A percentile compares a stretch with the other conserved stretches of the same genome.
Conservation (phyloP, 2,329 filamentous ascomycete genomes). For the Alternaria longipes region DNA sequence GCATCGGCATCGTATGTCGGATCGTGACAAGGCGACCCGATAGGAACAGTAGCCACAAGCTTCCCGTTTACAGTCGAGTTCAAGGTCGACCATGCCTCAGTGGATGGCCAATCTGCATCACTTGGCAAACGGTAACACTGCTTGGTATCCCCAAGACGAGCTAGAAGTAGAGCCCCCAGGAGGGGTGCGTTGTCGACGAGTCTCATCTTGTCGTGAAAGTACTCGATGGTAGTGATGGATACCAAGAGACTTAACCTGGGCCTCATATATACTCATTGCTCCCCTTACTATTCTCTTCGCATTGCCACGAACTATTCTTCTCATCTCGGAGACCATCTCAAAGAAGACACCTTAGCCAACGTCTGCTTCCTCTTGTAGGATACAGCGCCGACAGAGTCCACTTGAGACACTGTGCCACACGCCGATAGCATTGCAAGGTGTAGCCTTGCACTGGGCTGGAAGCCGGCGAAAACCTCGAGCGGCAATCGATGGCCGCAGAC, state of each 20-base stretch:
- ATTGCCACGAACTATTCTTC: constrained; percentile 6
- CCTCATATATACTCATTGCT: constrained; percentile 13
- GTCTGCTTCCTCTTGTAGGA: constrained; percentile 6
- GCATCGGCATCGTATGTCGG: constrained; percentile 26
- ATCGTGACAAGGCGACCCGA: constrained; percentile 51
- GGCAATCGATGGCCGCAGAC: constrained; percentile 8
- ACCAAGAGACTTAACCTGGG: neutral
- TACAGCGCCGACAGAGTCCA: constrained; percentile 10
- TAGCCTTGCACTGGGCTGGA: constrained; percentile 15
- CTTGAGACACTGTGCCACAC: constrained; percentile 7
- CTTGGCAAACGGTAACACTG: constrained; percentile 36
- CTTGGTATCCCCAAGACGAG: neutral
- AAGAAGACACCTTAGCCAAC: constrained; percentile 4
- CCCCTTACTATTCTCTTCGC: constrained; percentile 4
- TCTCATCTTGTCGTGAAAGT: constrained; percentile 14
- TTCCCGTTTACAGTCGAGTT: constrained; percentile 52
- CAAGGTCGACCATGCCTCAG: constrained; percentile 43
- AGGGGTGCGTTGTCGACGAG: constrained; percentile 10
- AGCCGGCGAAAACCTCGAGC: constrained; percentile 4
- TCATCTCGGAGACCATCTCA: constrained; percentile 14
- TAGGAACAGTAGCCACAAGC: constrained; percentile 52
- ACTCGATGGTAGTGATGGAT: neutral
- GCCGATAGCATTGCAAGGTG: neutral
- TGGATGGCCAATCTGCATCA: constrained; percentile 50
- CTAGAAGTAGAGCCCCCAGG: constrained; percentile 9